These are phyloP conservation scores for Solanum hybrid DNA, from an alignment of 305 asterid genomes.

Conservation along the genomic window DNA sequence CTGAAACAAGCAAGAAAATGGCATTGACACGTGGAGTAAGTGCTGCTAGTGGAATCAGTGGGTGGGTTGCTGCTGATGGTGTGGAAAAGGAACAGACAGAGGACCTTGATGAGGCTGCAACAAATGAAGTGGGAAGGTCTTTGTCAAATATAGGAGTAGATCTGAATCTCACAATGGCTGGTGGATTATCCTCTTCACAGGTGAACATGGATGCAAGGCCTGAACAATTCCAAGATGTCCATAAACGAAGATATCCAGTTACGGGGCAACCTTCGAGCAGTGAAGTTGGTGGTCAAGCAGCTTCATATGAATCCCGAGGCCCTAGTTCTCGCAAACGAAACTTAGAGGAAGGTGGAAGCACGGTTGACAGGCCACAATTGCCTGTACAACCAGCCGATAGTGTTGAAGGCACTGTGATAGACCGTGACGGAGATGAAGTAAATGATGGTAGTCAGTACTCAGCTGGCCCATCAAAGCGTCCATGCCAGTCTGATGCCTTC, in stretches of 20 bases:
- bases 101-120: constrained; percentile 84
- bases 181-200: constrained; percentile 74
- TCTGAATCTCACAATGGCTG: constrained; percentile 77
- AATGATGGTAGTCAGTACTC: constrained; percentile 73
- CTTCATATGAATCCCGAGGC: constrained; percentile 90
- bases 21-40: constrained; percentile 80
- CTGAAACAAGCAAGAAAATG: constrained; percentile 88
- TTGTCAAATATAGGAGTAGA: constrained; percentile 72
- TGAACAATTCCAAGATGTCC: constrained; percentile 46
- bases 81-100: constrained; percentile 68
- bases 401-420: constrained; percentile 93
- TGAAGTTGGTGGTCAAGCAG: constrained; percentile 94
- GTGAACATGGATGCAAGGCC: constrained; percentile 37
- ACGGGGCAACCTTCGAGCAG: constrained; percentile 86
- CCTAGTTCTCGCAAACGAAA: constrained; percentile 91
- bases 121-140: constrained; percentile 74
- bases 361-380: constrained; percentile 78
- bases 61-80: constrained; percentile 83
- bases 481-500: constrained; percentile 44
- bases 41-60: constrained; percentile 97
- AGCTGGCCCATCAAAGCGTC: constrained; percentile 84
- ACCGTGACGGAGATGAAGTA: constrained; percentile 96
- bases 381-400: constrained; percentile 74
- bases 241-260: constrained; percentile 47
- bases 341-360: constrained; percentile 98